Evolutionary conservation across 2,329 filamentous ascomycete genomes (phyloP), one percentile per base, ranked within the genome.

Genomic region (Septoria petroselini): DNA sequence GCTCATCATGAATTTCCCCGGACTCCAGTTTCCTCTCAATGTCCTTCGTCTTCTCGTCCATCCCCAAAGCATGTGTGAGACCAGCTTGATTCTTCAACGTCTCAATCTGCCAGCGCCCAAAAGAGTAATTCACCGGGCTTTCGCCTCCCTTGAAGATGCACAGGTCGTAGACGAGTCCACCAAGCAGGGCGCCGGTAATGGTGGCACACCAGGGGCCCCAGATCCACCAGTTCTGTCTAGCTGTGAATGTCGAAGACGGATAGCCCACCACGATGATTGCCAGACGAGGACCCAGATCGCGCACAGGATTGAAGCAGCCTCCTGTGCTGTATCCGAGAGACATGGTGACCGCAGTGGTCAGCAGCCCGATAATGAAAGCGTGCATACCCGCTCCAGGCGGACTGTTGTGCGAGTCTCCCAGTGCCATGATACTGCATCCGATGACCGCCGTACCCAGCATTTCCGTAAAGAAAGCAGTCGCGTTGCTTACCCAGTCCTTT

Each of bases 201-300:
- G 73, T 66, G 1, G 70, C 75, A 14, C 58, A 53, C 61, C 63
- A 66, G 2, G 74, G 70, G 3, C 74, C 75, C 59, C 73, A 76
- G 43, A 77, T 71, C 70, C 73, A 76, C 61, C 74, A 77, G 2
- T 66, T 62, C 23, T 70, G 63, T 6, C 58, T 64, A 15, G 50
- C 58, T 7, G 54, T 57, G 49, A 76, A 64, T 2, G 58, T 33
- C 3, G 66, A 59, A 1, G 54, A 58, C 4, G 70, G 67, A 49
- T 76, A 78, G 0, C 75, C 75, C 1, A 77, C 58, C 0, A 71
- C 71, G 2, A 73, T 55, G 7, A 74, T 61, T 0, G 73, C 75
- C 5, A 78, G 64, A 4, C 76, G 69, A 0, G 76, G 75, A 1
- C 75, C 75, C n/a, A 78, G 68, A 62, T 78, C 76, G 2, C 74